These are phyloP conservation scores for Citrus glauca DNA, from an alignment of 345 rosid genomes.

Conservation along the genomic window DNA sequence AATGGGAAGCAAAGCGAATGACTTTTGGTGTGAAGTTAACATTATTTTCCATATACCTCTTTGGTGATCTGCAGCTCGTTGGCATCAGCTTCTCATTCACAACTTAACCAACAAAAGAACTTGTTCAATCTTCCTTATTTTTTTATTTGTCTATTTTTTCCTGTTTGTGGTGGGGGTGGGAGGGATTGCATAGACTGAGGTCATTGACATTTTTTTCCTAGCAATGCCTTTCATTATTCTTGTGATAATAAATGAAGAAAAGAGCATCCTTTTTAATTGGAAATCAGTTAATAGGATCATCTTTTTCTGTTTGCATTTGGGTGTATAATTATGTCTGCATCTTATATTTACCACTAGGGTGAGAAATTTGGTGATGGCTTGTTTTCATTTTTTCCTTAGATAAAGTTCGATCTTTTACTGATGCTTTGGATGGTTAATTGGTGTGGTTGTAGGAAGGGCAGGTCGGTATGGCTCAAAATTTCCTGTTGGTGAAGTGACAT, in stretches of 20 bases:
- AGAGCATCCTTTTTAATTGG: neutral
- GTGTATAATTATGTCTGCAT: neutral
- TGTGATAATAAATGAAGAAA: neutral
- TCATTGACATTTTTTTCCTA: neutral
- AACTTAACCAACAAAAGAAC: neutral
- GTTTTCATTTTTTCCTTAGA: neutral
- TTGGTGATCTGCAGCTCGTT: neutral
- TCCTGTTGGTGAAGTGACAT: conserved; percentile 93
- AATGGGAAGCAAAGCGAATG: neutral
- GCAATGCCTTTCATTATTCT: neutral
- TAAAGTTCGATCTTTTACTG: neutral
- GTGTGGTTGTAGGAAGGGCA: conserved; percentile 61
- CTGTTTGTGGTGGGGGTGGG: neutral
- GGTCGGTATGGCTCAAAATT: conserved; percentile 87
- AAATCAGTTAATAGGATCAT: neutral
- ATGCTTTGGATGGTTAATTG: neutral
- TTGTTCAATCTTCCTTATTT: neutral
- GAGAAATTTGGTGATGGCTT: neutral
- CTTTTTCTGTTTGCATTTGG: neutral
- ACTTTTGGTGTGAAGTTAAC: neutral
- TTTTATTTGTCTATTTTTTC: neutral
- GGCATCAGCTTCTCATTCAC: neutral
- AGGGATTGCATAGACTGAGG: neutral
- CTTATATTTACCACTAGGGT: neutral
- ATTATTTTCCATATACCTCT: neutral